Percentiles rank a stretch among this genome's conserved stretches.
These are phyloP conservation scores for Trypanosoma cruzi DNA, from an alignment of 208 protist species.

Conservation along the genomic window DNA sequence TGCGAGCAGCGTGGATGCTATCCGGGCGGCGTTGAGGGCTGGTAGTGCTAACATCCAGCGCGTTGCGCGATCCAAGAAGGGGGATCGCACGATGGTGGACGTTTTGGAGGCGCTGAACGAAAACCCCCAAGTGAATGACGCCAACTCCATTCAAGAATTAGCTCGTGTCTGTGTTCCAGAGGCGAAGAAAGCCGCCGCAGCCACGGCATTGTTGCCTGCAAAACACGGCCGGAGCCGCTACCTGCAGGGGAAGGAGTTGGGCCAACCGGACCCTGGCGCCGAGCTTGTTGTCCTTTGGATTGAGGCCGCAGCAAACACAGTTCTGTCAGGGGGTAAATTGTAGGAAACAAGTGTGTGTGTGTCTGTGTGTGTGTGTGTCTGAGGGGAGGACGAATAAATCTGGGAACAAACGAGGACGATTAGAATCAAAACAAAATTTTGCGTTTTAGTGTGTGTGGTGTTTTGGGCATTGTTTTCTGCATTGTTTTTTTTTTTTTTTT, in stretches of 20 bases:
- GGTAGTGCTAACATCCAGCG: slow-evolving; percentile 47
- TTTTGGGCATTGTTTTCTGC: slow-evolving; percentile 11
- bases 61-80: slow-evolving; percentile 45
- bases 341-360: background rate
- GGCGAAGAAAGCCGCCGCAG: slow-evolving; percentile 35
- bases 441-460: background rate
- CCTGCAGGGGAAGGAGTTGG: slow-evolving; percentile 60
- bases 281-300: slow-evolving; percentile 60
- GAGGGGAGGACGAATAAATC: too few species aligned
- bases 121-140: slow-evolving; percentile 30
- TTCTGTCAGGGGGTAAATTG: slow-evolving; percentile 6
- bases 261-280: slow-evolving; percentile 52
- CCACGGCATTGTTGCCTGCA: slow-evolving; percentile 41
- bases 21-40: slow-evolving; percentile 38
- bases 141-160: slow-evolving; percentile 39
- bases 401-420: too few species aligned
- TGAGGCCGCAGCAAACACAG: slow-evolving; percentile 14
- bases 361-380: background rate
- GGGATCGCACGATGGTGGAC: slow-evolving; percentile 77
- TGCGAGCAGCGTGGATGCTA: slow-evolving; percentile 20
- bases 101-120: slow-evolving; percentile 47
- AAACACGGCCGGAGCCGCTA: slow-evolving; percentile 60
- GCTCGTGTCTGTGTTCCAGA: slow-evolving; percentile 37
- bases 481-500: slow-evolving; percentile 12
- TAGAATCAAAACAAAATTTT: slow-evolving; percentile 16